phyloP scores from a whole-genome alignment of 495 filamentous ascomycete genomes.

The Poronia punctata region DNA sequence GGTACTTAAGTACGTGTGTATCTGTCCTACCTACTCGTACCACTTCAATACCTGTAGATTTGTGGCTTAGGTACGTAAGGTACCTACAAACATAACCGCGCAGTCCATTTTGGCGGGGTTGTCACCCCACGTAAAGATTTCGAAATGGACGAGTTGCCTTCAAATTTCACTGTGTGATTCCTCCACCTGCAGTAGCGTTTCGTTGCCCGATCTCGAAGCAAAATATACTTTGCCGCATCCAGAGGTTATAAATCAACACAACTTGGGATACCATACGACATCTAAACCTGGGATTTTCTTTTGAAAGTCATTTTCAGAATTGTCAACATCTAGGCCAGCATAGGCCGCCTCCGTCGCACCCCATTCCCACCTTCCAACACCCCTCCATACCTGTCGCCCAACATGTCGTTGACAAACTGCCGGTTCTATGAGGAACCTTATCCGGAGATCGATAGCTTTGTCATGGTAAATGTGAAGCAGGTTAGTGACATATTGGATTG shows the following conservation, averaged over 20 bases:
- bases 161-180: constrained; percentile 13
- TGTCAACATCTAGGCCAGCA: constrained; percentile 2
- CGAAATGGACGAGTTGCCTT: constrained; percentile 10
- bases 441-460: constrained; percentile 97
- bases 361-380: neutral
- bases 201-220: no score
- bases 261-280: no score
- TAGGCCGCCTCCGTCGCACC: neutral
- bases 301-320: no score
- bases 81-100: no score
- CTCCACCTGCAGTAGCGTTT: constrained; percentile 4
- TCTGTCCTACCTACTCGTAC: no score
- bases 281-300: no score
- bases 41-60: no score
- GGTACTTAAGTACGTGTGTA: no score
- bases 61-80: no score
- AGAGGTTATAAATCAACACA: no score
- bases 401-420: constrained; percentile 96
- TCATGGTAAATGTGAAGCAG: constrained; percentile 98
- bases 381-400: constrained; percentile 21
- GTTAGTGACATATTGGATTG: constrained; percentile 37
- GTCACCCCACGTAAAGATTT: constrained; percentile 17
- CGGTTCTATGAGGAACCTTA: constrained; percentile 99
- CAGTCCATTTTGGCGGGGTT: constrained; percentile 17
- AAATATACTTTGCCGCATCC: no score